Percentiles rank a stretch among this genome's conserved stretches.
phyloP scores from a whole-genome alignment of 2,329 filamentous ascomycete genomes.

The Monilinia fructigena region DNA sequence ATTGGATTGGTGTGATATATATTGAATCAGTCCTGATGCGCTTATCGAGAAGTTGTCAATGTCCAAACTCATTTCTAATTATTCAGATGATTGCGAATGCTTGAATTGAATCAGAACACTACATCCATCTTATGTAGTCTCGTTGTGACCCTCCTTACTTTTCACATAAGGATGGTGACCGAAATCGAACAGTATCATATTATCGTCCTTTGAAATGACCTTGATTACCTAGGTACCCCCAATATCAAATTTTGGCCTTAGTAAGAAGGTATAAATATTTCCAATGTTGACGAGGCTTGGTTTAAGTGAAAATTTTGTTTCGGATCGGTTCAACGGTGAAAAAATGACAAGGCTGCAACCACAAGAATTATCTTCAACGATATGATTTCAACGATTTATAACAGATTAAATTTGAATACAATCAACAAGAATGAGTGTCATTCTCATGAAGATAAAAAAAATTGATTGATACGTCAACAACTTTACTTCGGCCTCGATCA shows the following conservation, averaged over 20 bases:
- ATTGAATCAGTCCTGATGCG: background rate
- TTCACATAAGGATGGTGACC: background rate
- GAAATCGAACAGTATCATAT: background rate
- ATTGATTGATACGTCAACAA: background rate
- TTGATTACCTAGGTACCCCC: too few relatives aligned
- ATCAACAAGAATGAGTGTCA: background rate
- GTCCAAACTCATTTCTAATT: too few relatives aligned
- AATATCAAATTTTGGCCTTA: background rate
- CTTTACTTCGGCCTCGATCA: background rate
- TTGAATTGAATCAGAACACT: too few relatives aligned
- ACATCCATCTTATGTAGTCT: too few relatives aligned
- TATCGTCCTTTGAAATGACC: background rate
- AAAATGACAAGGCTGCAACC: conserved; percentile 8
- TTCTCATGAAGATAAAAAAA: background rate
- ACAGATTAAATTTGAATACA: background rate
- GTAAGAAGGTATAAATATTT: background rate
- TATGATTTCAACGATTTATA: background rate
- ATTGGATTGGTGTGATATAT: too few relatives aligned
- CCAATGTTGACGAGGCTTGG: background rate
- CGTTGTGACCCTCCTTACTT: background rate
- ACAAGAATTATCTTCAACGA: background rate
- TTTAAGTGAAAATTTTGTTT: background rate
- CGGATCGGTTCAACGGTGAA: background rate
- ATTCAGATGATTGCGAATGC: too few relatives aligned
- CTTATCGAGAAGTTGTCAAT: background rate